phyloP scores from a whole-genome alignment of 1,284 basidiomycete species.

The Peniophora sp. region DNA sequence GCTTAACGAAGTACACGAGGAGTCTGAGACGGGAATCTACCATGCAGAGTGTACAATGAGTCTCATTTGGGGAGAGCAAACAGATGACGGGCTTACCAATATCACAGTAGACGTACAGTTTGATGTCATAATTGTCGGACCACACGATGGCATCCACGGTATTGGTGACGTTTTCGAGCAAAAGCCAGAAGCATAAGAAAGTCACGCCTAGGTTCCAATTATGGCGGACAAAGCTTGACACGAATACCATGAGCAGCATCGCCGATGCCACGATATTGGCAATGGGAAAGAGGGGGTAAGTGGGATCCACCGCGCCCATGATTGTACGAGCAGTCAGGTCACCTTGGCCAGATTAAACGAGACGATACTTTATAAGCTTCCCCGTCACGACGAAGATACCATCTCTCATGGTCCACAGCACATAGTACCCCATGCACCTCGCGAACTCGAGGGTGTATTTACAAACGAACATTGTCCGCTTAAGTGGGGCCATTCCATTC shows the following conservation, averaged over 20 bases:
- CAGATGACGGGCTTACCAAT: not conserved
- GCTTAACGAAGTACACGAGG: not conserved
- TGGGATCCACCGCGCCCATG: not conserved
- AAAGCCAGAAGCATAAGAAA: not conserved
- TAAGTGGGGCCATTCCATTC: too few species aligned
- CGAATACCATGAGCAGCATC: not conserved
- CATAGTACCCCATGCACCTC: too few species aligned
- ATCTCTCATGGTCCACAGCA: too few species aligned
- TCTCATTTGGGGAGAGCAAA: not conserved
- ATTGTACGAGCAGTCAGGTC: too few species aligned
- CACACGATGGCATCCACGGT: not conserved
- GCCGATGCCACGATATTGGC: not conserved
- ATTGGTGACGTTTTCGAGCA: not conserved
- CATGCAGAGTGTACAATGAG: too few species aligned
- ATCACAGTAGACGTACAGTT: not conserved
- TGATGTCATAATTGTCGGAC: not conserved
- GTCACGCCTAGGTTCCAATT: not conserved
- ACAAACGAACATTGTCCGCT: too few species aligned
- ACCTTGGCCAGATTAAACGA: too few species aligned
- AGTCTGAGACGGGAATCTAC: not conserved
- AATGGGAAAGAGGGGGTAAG: not conserved
- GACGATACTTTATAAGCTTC: too few species aligned
- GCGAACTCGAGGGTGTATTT: too few species aligned
- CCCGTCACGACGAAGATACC: too few species aligned
- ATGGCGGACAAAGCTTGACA: not conserved